phyloP scores from a whole-genome alignment of 2,329 filamentous ascomycete genomes.

The Plenodomus lindquistii region DNA sequence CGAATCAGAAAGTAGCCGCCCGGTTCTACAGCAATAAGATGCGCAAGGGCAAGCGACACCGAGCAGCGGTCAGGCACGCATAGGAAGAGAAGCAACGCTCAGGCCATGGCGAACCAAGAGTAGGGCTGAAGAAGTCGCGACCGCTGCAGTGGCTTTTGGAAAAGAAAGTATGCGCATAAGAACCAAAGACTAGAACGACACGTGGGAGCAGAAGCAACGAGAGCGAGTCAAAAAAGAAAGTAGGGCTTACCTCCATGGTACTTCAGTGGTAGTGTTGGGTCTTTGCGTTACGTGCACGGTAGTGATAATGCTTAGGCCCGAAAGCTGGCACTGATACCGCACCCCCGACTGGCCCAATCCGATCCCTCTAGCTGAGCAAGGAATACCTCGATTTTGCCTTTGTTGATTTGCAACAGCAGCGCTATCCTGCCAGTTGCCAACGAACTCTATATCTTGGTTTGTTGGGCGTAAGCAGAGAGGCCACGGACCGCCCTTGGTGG shows the following conservation, averaged over 20 bases:
- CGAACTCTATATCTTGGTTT: neutral
- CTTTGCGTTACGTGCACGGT: slow-evolving; percentile 32
- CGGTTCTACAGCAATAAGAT: slow-evolving; percentile 46
- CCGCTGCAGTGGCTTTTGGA: slow-evolving; percentile 6
- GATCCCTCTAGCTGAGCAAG: neutral
- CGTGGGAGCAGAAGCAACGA: slow-evolving; percentile 11
- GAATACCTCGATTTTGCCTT: neutral
- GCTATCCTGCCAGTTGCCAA: neutral
- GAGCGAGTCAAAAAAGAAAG: slow-evolving; percentile 22
- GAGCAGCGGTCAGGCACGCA: slow-evolving; percentile 10
- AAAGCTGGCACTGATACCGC: slow-evolving; percentile 10
- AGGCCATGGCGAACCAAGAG: slow-evolving; percentile 29
- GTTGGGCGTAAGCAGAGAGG: neutral
- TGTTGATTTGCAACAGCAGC: neutral
- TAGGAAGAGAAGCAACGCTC: slow-evolving; percentile 17
- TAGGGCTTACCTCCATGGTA: slow-evolving; percentile 41
- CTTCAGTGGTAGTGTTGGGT: slow-evolving; percentile 27
- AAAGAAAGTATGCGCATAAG: slow-evolving; percentile 3
- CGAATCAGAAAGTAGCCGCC: slow-evolving; percentile 27
- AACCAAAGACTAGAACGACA: slow-evolving; percentile 11
- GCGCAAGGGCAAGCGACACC: slow-evolving; percentile 26
- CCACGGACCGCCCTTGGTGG: neutral
- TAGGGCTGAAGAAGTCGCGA: slow-evolving; percentile 33
- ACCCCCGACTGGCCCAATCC: neutral
- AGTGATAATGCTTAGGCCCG: slow-evolving; percentile 27